Conservation (phyloP, 2,329 filamentous ascomycete genomes). For the Aspergillus vadensis region DNA sequence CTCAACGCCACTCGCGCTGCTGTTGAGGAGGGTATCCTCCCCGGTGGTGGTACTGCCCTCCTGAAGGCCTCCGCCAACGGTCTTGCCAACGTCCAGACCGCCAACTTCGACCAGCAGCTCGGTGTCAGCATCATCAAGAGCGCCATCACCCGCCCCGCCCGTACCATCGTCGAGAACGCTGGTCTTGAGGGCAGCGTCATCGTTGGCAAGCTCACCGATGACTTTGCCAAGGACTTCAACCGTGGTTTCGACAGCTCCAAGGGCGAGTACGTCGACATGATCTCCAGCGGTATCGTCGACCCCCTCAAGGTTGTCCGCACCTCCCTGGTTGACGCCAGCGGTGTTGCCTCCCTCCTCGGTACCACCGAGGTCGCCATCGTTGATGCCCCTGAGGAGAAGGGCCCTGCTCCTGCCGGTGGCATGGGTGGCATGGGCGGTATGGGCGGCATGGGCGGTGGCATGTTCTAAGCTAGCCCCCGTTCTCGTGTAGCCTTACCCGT, state of each 20-base stretch:
- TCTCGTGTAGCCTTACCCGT: constrained; percentile 12
- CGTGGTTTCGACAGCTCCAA: constrained; percentile 95
- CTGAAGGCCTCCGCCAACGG: constrained; percentile 95
- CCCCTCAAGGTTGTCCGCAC: constrained; percentile 99
- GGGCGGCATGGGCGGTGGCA: constrained; percentile 65
- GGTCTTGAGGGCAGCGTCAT: constrained; percentile 94
- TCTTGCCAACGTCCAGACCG: constrained; percentile 76
- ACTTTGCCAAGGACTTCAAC: constrained; percentile 92
- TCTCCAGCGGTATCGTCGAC: constrained; percentile 92
- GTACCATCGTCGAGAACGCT: constrained; percentile 96
- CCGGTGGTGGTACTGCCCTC: constrained; percentile 95
- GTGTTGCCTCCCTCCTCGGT: constrained; percentile 93
- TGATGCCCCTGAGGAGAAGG: constrained; percentile 93
- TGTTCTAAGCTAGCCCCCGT: constrained; percentile 56
- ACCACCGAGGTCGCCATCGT: constrained; percentile 98
- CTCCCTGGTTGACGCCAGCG: constrained; percentile 88
- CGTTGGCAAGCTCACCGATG: constrained; percentile 96
- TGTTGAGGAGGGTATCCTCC: constrained; percentile 98
- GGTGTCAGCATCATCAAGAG: constrained; percentile 97
- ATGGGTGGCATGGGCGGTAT: constrained; percentile 62
- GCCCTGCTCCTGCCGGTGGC: constrained; percentile 54
- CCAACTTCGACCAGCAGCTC: constrained; percentile 99
- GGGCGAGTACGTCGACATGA: constrained; percentile 99
- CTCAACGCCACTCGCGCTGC: constrained; percentile 97
- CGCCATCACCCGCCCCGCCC: constrained; percentile 92